Percentiles rank a stretch among this genome's conserved stretches.
These are phyloP conservation scores for Trichophyton schoenleinii DNA, from an alignment of 2,329 filamentous ascomycete species.

Conservation along the genomic window DNA sequence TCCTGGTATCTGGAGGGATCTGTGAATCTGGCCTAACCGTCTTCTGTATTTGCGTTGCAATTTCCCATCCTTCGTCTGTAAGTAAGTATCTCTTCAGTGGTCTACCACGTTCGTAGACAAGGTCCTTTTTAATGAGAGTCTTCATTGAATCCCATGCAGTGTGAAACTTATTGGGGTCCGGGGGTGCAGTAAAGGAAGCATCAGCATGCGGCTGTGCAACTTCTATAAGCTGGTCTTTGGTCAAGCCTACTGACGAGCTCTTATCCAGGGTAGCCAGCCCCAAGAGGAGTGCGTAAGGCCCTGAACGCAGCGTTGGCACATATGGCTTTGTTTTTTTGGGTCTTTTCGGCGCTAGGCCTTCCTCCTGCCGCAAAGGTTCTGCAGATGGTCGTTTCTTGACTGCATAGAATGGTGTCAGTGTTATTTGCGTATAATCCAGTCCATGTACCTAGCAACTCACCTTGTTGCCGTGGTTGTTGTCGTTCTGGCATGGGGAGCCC, in stretches of 20 bases:
- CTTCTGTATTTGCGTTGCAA: slow-evolving; percentile 47
- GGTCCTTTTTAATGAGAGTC: slow-evolving; percentile 57
- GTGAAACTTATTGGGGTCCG: slow-evolving; percentile 56
- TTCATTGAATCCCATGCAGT: slow-evolving; percentile 79
- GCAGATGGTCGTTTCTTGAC: slow-evolving; percentile 22
- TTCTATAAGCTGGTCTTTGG: slow-evolving; percentile 56
- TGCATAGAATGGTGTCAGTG: slow-evolving; percentile 12
- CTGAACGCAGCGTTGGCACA: slow-evolving; percentile 59
- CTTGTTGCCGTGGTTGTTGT: slow-evolving; percentile 33
- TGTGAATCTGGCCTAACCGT: not conserved
- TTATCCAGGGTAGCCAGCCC: slow-evolving; percentile 51
- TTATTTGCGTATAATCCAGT: not conserved
- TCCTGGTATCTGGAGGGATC: not conserved
- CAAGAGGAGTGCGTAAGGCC: slow-evolving; percentile 59
- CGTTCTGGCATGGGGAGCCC: slow-evolving; percentile 55
- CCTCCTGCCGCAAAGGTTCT: slow-evolving; percentile 17
- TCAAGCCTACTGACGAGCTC: slow-evolving; percentile 44
- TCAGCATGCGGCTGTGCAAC: slow-evolving; percentile 60
- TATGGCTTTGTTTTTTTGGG: slow-evolving; percentile 49
- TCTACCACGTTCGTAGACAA: slow-evolving; percentile 58
- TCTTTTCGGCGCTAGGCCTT: slow-evolving; percentile 43
- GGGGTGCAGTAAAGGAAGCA: slow-evolving; percentile 56
- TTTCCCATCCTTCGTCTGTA: slow-evolving; percentile 67
- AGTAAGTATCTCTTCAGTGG: slow-evolving; percentile 56
- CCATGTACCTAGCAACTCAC: not conserved